These are phyloP conservation scores for Aspergillus quadrilineatus DNA, from an alignment of 2,329 filamentous ascomycete species.

Conservation along the genomic window DNA sequence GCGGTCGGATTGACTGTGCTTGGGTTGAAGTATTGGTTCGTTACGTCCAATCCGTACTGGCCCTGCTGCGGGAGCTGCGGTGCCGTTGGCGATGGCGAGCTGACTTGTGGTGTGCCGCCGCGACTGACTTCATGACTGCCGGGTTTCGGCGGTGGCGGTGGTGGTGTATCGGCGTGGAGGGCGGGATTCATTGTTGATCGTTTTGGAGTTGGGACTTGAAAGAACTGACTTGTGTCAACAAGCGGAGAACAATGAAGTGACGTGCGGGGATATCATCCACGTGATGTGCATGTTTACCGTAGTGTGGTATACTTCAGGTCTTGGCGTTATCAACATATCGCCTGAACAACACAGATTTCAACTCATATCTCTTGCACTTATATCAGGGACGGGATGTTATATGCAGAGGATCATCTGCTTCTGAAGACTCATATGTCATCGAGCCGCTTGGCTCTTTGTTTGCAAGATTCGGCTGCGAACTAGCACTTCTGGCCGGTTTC, in stretches of 20 bases:
- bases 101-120: conserved; percentile 60
- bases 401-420: too few relatives aligned
- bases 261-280: conserved; percentile 5
- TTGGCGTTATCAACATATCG: too few relatives aligned
- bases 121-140: conserved; percentile 67
- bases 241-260: not conserved
- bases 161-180: conserved; percentile 58
- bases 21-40: conserved; percentile 8
- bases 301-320: too few relatives aligned
- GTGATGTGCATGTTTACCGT: not conserved
- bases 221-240: not conserved
- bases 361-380: too few relatives aligned
- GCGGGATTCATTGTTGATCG: conserved; percentile 25
- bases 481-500: too few relatives aligned
- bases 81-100: conserved; percentile 46
- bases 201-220: not conserved
- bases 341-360: too few relatives aligned
- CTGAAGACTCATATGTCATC: too few relatives aligned
- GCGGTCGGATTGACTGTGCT: conserved; percentile 14
- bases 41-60: conserved; percentile 22
- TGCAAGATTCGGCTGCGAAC: too few relatives aligned
- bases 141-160: conserved; percentile 70
- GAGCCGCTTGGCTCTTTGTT: too few relatives aligned
- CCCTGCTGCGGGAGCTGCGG: conserved; percentile 36
- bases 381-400: too few relatives aligned